Evolutionary conservation across 2,329 filamentous ascomycete species (phyloP), one percentile per base, ranked within the genome.

Genomic region (Alternaria ventricosa): DNA sequence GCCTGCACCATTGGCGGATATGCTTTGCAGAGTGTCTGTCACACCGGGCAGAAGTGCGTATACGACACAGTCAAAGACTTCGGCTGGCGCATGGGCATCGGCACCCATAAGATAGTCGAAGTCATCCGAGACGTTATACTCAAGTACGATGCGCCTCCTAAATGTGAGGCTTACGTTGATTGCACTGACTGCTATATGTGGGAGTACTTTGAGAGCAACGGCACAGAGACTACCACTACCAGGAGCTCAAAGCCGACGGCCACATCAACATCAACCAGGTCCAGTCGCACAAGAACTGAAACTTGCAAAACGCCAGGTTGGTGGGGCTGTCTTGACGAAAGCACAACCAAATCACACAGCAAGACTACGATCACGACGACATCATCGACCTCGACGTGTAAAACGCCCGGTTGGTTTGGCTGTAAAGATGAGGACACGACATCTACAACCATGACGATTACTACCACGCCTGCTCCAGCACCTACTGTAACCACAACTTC

Each of bases 161-260:
- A 87, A 68, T 98, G 96, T 80, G 87, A 87, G 57, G 85, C 87
- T 28, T 94, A 95, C 7, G 86, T 89, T 56, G 85, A 89, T 67
- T 98, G 96, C 77, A 89, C 92, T 44, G 96, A 99, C 78, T 98
- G 95, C 75, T 92, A 88, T 61, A 89, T 91, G 60, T 98, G 96
- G 96, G 96, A 97, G 75, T 97, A 94, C 84, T 96, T 93, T 75
- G 91, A 94, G 79, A 97, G 94, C 78, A 97, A 97, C 77, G 92
- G 92, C 28, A 96, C 92, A 2, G 91, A 94, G 67, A 87, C 85
- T 1, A 93, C 89, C 0, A 92, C 90, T 3, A 77, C 79, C 30
- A 53, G 22, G 7, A 78, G 71, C 0, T 89, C 89, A 0, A 85
- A 78, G 20, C 61, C 57, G 0, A 84, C 88, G 4, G 86, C 78